Conservation (phyloP, 345 rosid genomes). For the Aquilaria malaccensis region DNA sequence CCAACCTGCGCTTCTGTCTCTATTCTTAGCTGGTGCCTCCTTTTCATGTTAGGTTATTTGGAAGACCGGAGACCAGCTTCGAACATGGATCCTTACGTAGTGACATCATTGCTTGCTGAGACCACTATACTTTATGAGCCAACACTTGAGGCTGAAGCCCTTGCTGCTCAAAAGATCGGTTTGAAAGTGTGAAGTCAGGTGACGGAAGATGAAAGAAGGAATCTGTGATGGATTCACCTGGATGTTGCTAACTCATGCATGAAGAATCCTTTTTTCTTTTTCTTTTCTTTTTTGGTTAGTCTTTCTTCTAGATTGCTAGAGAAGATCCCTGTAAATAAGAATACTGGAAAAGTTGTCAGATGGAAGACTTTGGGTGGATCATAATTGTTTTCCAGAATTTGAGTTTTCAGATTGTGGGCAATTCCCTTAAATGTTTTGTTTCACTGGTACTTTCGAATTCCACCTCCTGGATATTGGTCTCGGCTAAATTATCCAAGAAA, state of each 20-base stretch:
- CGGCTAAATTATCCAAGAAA: no score
- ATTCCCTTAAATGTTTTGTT: no score
- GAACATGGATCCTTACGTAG: constrained; percentile 87
- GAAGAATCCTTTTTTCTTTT: constrained; percentile 2
- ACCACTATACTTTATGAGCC: constrained; percentile 81
- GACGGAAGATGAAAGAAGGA: constrained; percentile 13
- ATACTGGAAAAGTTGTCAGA: constrained; percentile 16
- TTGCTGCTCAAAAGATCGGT: constrained; percentile 76
- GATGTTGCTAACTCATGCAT: constrained; percentile 7
- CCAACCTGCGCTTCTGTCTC: constrained; percentile 9
- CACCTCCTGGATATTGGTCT: constrained; percentile 1
- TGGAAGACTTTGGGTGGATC: constrained; percentile 11
- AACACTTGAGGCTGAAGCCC: constrained; percentile 73
- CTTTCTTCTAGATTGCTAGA: constrained; percentile 2
- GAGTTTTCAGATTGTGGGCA: constrained; percentile 6
- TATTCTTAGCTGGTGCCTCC: background rate
- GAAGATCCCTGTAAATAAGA: constrained; percentile 30
- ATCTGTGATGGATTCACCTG: constrained; percentile 6
- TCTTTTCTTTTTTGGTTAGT: background rate
- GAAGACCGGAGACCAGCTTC: constrained; percentile 93
- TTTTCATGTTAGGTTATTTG: constrained; percentile 54
- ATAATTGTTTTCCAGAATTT: background rate
- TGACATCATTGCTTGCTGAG: constrained; percentile 67
- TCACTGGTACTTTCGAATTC: no score
- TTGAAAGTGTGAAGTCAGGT: constrained; percentile 42